phyloP scores from a whole-genome alignment of 805 yeast species.

The Yarrowia bubula region DNA sequence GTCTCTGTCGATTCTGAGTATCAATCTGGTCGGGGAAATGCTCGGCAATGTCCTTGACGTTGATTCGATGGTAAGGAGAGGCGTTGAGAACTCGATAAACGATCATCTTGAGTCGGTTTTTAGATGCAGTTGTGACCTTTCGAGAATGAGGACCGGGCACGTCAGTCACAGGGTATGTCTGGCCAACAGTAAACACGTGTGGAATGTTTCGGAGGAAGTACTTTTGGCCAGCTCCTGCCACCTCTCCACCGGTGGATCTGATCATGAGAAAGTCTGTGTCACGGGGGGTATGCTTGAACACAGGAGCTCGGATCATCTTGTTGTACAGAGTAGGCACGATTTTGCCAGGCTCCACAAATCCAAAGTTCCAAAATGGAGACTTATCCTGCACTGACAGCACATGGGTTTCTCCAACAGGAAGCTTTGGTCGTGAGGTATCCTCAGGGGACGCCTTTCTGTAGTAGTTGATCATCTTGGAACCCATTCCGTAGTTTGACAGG shows the following conservation, averaged over 20 bases:
- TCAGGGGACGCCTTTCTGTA: conserved; percentile 80
- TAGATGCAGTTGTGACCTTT: conserved; percentile 88
- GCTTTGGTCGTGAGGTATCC: conserved; percentile 82
- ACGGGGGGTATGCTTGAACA: conserved; percentile 78
- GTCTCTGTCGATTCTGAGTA: conserved; percentile 92
- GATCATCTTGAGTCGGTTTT: conserved; percentile 88
- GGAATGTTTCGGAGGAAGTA: conserved; percentile 69
- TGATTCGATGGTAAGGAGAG: conserved; percentile 66
- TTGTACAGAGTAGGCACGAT: conserved; percentile 92
- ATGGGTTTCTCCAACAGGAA: conserved; percentile 89
- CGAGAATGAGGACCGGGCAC: conserved; percentile 98
- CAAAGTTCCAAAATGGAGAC: conserved; percentile 98
- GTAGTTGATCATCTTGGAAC: conserved; percentile 86
- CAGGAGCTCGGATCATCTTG: conserved; percentile 87
- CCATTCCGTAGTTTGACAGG: conserved; percentile 91
- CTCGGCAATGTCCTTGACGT: conserved; percentile 81
- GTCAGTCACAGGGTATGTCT: conserved; percentile 86
- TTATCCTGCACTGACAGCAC: conserved; percentile 94
- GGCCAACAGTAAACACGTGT: conserved; percentile 83
- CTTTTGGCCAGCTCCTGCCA: conserved; percentile 48
- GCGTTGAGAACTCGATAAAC: conserved; percentile 83
- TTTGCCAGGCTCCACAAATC: conserved; percentile 91
- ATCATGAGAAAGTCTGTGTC: conserved; percentile 79
- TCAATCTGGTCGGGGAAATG: conserved; percentile 98
- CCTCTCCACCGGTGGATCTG: conserved; percentile 74